These are phyloP conservation scores for Spergularia azorica DNA, from an alignment of 179 eudicot genomes.

Conservation along the genomic window DNA sequence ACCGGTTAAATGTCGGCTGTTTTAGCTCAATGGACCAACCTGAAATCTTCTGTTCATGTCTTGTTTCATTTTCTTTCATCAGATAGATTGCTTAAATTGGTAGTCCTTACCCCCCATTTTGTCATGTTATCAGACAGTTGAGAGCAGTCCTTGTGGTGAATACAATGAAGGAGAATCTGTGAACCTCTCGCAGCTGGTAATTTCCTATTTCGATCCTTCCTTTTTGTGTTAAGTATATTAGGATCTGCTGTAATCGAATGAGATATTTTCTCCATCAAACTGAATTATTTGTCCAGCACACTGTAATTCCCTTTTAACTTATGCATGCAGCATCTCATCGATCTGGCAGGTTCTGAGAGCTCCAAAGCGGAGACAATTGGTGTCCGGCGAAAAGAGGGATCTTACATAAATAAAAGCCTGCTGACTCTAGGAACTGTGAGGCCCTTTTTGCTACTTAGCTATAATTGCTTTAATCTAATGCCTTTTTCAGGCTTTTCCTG, in stretches of 20 bases:
- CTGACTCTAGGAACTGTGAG: slow-evolving; percentile 99
- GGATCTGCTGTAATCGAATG: slow-evolving; percentile 6
- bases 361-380: slow-evolving; percentile 96
- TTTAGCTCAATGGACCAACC: too few species aligned
- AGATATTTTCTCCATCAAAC: slow-evolving; percentile 9
- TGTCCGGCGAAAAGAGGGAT: slow-evolving; percentile 90
- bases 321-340: slow-evolving; percentile 95
- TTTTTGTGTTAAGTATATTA: slow-evolving; percentile 12
- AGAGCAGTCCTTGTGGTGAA: slow-evolving; percentile 98
- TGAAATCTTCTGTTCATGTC: too few species aligned
- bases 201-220: slow-evolving; percentile 16
- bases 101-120: slow-evolving; percentile 13
- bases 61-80: not conserved
- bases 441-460: slow-evolving; percentile 26
- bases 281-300: slow-evolving; percentile 24
- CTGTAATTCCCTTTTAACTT: slow-evolving; percentile 39
- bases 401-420: slow-evolving; percentile 94
- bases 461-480: not conserved
- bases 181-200: slow-evolving; percentile 93
- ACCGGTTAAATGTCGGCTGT: too few species aligned
- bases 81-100: not conserved
- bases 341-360: slow-evolving; percentile 99
- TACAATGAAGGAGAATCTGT: slow-evolving; percentile 84
- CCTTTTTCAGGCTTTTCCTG: not conserved
- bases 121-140: slow-evolving; percentile 69